phyloP scores from a whole-genome alignment of 2,329 filamentous ascomycete genomes.

The Domatiomyces globalis region DNA sequence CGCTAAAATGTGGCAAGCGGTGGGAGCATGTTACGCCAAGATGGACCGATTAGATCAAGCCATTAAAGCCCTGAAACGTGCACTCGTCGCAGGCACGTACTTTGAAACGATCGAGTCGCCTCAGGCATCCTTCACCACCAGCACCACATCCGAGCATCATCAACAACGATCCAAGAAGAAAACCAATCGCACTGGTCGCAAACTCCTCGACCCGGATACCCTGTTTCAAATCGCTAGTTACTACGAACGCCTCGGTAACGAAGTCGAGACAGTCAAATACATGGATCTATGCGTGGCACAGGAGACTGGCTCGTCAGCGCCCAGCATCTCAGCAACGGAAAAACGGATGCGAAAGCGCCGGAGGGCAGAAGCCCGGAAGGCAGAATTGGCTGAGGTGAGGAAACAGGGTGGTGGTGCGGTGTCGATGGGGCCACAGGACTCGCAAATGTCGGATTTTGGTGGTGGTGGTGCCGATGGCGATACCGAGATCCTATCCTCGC shows the following conservation, averaged over 20 bases:
- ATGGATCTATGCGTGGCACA: slow-evolving; percentile 94
- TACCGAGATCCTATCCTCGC: slow-evolving; percentile 17
- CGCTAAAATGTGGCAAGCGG: slow-evolving; percentile 97
- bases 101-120: slow-evolving; percentile 50
- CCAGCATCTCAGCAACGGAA: slow-evolving; percentile 10
- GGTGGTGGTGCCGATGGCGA: slow-evolving; percentile 26
- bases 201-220: slow-evolving; percentile 73
- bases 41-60: slow-evolving; percentile 78
- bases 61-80: slow-evolving; percentile 88
- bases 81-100: slow-evolving; percentile 73
- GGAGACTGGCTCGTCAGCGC: slow-evolving; percentile 55
- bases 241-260: slow-evolving; percentile 65
- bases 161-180: slow-evolving; percentile 5
- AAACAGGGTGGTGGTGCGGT: slow-evolving; percentile 2
- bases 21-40: slow-evolving; percentile 80
- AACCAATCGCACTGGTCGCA: slow-evolving; percentile 20
- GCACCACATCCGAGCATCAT: neutral
- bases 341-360: slow-evolving; percentile 8
- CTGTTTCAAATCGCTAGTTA: slow-evolving; percentile 78
- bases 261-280: slow-evolving; percentile 68
- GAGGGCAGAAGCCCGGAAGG: slow-evolving; percentile 7
- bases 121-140: slow-evolving; percentile 7
- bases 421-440: slow-evolving; percentile 2
- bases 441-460: slow-evolving; percentile 1
- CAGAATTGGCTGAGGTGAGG: slow-evolving; percentile 7